These are phyloP conservation scores for Nemania abortiva DNA, from an alignment of 2,329 filamentous ascomycete species.

Conservation along the genomic window DNA sequence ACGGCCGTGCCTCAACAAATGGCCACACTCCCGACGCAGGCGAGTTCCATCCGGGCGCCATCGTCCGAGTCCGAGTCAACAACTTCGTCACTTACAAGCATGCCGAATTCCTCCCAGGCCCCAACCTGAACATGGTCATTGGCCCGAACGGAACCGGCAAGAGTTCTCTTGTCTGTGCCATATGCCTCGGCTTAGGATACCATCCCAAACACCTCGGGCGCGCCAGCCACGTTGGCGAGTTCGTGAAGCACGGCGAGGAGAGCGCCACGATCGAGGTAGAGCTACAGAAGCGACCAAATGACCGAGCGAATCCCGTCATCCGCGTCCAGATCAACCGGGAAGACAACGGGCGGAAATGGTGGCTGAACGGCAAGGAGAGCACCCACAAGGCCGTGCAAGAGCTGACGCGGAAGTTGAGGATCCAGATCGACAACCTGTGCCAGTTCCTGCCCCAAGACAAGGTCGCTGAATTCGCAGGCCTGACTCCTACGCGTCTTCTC, in stretches of 20 bases:
- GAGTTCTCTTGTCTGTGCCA: slow-evolving; percentile 95
- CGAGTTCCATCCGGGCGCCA: slow-evolving; percentile 79
- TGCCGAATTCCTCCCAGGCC: slow-evolving; percentile 90
- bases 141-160: slow-evolving; percentile 99
- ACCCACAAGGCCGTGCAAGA: slow-evolving; percentile 74
- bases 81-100: slow-evolving; percentile 97
- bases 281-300: slow-evolving; percentile 73
- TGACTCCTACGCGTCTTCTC: slow-evolving; percentile 84
- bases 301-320: slow-evolving; percentile 77
- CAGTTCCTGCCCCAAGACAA: slow-evolving; percentile 97
- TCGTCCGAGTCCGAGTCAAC: slow-evolving; percentile 84
- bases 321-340: slow-evolving; percentile 82
- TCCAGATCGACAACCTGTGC: slow-evolving; percentile 97
- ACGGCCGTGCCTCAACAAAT: slow-evolving; percentile 34
- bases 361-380: slow-evolving; percentile 74
- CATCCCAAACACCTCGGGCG: slow-evolving; percentile 84
- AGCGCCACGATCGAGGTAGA: slow-evolving; percentile 91
- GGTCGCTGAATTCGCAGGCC: slow-evolving; percentile 90
- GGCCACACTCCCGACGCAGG: slow-evolving; percentile 11
- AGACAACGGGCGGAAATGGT: slow-evolving; percentile 84
- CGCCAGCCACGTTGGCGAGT: slow-evolving; percentile 86
- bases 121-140: slow-evolving; percentile 97
- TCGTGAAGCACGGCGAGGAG: slow-evolving; percentile 88
- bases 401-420: slow-evolving; percentile 79
- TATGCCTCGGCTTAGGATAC: slow-evolving; percentile 92